Evolutionary conservation across 768 basidiomycete genomes (phyloP).

Genomic region (Suillus americanus): DNA sequence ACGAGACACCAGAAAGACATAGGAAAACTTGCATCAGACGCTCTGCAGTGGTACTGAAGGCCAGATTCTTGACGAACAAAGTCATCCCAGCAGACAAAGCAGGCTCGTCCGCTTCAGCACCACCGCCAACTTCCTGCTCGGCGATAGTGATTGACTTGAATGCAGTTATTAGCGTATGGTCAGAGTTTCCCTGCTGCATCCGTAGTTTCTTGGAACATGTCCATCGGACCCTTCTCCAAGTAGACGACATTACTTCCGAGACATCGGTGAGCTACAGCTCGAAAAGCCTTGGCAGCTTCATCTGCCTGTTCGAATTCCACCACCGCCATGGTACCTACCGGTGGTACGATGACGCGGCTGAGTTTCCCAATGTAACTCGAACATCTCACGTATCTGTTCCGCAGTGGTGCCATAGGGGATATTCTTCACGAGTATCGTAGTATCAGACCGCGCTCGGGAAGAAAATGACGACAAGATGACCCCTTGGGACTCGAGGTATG

Average conservation of each 20-base stretch:
- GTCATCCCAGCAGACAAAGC: slow-evolving; percentile 70
- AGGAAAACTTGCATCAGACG: slow-evolving; percentile 68
- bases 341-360: slow-evolving; percentile 76
- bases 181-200: slow-evolving; percentile 26
- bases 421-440: slow-evolving; percentile 91
- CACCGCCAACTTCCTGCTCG: slow-evolving; percentile 38
- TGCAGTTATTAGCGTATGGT: slow-evolving; percentile 17
- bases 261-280: slow-evolving; percentile 81
- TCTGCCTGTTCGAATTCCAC: slow-evolving; percentile 78
- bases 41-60: slow-evolving; percentile 87
- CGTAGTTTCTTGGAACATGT: slow-evolving; percentile 62
- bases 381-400: slow-evolving; percentile 75
- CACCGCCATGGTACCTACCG: slow-evolving; percentile 90
- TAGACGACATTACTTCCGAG: slow-evolving; percentile 90
- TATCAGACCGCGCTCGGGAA: slow-evolving; percentile 61
- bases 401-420: slow-evolving; percentile 87
- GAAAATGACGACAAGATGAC: slow-evolving; percentile 62
- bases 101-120: slow-evolving; percentile 40
- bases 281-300: slow-evolving; percentile 76
- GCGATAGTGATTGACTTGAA: slow-evolving; percentile 40
- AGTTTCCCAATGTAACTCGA: slow-evolving; percentile 73
- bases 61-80: slow-evolving; percentile 91
- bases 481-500: slow-evolving; percentile 80
- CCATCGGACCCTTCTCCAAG: slow-evolving; percentile 87
- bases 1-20: slow-evolving; percentile 75